Evolutionary conservation across 768 basidiomycete genomes (phyloP).

Genomic region (Panus rudis): DNA sequence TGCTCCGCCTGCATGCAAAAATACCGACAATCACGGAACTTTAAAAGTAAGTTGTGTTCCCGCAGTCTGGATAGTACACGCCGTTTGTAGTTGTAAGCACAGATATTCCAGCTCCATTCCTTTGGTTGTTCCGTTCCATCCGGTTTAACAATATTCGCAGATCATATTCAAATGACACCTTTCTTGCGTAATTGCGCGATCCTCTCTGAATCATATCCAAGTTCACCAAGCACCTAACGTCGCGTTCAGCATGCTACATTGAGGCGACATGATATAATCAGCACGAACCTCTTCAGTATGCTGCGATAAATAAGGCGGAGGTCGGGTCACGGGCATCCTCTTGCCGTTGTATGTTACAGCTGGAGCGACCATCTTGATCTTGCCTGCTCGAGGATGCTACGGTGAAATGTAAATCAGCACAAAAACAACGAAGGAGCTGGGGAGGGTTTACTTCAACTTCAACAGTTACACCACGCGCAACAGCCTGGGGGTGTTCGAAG

Average conservation of each 20-base stretch:
- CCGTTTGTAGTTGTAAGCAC: not conserved
- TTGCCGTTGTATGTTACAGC: slow-evolving; percentile 77
- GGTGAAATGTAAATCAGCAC: not conserved
- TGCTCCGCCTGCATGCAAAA: not conserved
- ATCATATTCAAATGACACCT: slow-evolving; percentile 4
- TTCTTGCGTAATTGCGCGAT: slow-evolving; percentile 7
- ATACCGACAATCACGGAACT: not conserved
- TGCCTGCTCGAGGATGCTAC: slow-evolving; percentile 35
- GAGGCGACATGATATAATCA: not conserved
- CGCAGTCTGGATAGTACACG: not conserved
- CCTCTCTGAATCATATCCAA: slow-evolving; percentile 7
- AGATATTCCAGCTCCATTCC: not conserved
- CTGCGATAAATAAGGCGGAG: slow-evolving; percentile 86
- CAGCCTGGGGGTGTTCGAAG: slow-evolving; percentile 82
- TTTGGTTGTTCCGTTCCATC: too few species aligned
- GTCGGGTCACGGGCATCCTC: slow-evolving; percentile 63
- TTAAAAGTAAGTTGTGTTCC: not conserved
- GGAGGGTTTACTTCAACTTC: slow-evolving; percentile 63
- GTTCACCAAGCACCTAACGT: slow-evolving; percentile 5
- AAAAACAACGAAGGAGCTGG: not conserved
- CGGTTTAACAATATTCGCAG: not conserved
- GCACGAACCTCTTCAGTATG: slow-evolving; percentile 66
- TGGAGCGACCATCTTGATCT: slow-evolving; percentile 72
- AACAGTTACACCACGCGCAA: slow-evolving; percentile 66
- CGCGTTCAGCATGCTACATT: not conserved